Base-by-base conservation (phyloP, 495 filamentous ascomycete genomes). In the Neurospora sp. region DNA sequence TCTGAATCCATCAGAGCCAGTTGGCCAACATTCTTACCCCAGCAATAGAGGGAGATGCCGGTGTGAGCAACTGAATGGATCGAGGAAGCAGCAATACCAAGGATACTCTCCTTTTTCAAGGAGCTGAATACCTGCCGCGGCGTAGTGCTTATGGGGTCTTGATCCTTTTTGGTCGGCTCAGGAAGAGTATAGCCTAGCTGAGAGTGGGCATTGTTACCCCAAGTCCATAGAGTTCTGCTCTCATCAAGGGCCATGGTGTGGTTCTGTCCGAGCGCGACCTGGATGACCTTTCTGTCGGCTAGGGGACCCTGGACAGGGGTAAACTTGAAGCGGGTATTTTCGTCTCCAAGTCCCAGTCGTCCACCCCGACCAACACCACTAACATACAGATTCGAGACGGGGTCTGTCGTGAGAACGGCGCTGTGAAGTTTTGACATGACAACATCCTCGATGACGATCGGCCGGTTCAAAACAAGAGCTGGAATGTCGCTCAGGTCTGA, bases 21-120 rank as follows among this genome's bases (percentile, higher is more conserved):
- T 76, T 99, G 96, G 31, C 96, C 96, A 75, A 96, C 89, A 75
- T 98, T 99, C 81, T 96, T 97, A 22, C 96, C 96, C 85, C 96
- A 99, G 5, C 93, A 97, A 78, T 92, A 99, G 6, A 99, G 83
- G 31, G 94, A 93, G 3, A 89, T 87, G 2, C 85, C 84, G 5
- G 93, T 98, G 76, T 96, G 92, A 5, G 93, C 93, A 10, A 96
- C 94, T 0, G 94, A 97, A 79, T 99, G 96, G 20, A 96, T 90
- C 1, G 93, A 86, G 9, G 94, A 98, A n/a, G 94, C 95, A 3
- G 96, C 94, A 68, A 91, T 89, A 11, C 96, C 96, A 39, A 92
- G 78, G 27, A 98, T 88, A 3, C 83, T 78, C 79, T 99, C 96
- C 75, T 93, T 89, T 78, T 97, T 98, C 74, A 99, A 83, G 0